Base-by-base conservation (phyloP, 2,329 filamentous ascomycete genomes). In the Aspergillus phoenicis region DNA sequence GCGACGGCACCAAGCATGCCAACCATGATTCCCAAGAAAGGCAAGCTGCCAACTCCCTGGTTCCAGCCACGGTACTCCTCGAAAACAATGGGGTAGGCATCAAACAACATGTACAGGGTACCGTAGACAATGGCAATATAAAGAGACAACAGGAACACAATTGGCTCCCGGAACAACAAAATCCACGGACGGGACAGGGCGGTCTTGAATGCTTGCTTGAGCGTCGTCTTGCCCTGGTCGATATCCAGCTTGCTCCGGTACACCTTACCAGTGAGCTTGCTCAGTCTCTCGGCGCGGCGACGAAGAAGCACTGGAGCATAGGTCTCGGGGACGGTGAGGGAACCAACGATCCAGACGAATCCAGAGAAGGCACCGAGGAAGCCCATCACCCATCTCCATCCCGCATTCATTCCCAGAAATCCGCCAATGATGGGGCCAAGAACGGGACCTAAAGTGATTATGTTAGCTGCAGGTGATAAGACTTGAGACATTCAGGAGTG, bases 381-480 rank as follows among this genome's bases (percentile, higher is more conserved):
- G 1, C 86, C 87, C 72, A 85, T 81, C 22, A 91, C 84, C 89
- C 89, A 91, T 68, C 87, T 80, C 89, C 89, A 91, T 15, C 87
- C 88, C 13, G 81, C 83, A 2, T 82, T 80, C 71, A 87, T 81
- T 8, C 86, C 85, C 1, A 90, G 77, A 72, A 91, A 91, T 2
- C 88, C 88, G 63, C 87, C 87, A 6, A 84, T 83, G 49, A 91
- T 86, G 1, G 89, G 89, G 0, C 89, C 87, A 70, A 78, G 85
- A 58, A 76, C 84, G 0, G 89, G 87, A 1, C 88, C 66, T 64
- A 28, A 1, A 48, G 2, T 36, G 17, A 13, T 48, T 24, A 8
- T 17, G 39, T 62, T 55, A 62, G 59, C 17, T 36, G 41, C 22
- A n/a, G 26, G 13, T 13, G 20, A 11, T 47, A 8, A 22, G 13